These are phyloP conservation scores for Vaccinium corymbosum DNA, from an alignment of 148 eudicot species.

Conservation along the genomic window DNA sequence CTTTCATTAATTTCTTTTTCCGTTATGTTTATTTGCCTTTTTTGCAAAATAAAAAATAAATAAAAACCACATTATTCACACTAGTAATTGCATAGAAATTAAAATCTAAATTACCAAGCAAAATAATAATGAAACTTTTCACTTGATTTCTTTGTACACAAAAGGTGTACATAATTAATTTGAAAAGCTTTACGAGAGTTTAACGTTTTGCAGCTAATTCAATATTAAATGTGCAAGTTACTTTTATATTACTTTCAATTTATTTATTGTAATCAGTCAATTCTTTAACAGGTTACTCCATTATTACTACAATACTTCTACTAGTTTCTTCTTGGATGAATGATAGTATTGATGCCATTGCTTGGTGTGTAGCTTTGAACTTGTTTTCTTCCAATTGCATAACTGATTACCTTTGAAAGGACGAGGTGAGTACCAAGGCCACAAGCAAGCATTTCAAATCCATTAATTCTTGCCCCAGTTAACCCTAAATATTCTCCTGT, in stretches of 20 bases:
- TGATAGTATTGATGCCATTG: not conserved
- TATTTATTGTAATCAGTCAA: not conserved
- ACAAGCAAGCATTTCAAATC: conserved; percentile 20
- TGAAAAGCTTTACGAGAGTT: not conserved
- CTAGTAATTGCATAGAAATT: not conserved
- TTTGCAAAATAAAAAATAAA: not conserved
- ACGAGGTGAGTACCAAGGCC: conserved; percentile 24
- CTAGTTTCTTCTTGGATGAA: not conserved
- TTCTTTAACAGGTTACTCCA: not conserved
- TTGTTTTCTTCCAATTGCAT: not conserved
- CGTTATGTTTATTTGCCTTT: not conserved
- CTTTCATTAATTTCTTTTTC: not conserved
- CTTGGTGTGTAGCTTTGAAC: not conserved
- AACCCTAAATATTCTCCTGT: conserved; percentile 19
- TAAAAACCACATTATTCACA: not conserved
- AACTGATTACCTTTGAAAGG: conserved; percentile 14
- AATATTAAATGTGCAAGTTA: not conserved
- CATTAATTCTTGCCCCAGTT: conserved; percentile 16
- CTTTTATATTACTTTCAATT: not conserved
- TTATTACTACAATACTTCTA: not conserved
- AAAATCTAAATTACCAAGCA: not conserved
- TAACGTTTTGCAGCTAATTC: not conserved
- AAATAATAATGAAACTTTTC: not conserved
- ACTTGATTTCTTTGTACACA: not conserved
- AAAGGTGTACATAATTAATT: not conserved